Conservation (phyloP, 2,329 filamentous ascomycete genomes). For the Diaporthe citriasiana region DNA sequence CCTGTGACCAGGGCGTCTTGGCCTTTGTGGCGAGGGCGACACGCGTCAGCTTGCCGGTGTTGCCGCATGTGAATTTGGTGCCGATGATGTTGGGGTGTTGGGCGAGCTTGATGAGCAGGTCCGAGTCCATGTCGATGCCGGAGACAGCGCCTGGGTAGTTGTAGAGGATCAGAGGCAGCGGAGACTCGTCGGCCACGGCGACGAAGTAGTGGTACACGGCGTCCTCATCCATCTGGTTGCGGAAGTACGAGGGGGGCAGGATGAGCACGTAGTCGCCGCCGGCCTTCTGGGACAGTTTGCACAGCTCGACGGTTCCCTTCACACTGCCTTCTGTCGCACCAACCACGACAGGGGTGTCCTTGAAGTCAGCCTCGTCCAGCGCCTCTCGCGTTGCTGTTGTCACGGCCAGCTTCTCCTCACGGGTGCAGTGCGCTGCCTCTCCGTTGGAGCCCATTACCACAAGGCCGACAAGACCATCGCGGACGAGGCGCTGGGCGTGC, state of each 20-base stretch:
- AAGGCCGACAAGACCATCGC: constrained; percentile 83
- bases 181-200: constrained; percentile 80
- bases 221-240: constrained; percentile 80
- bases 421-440: constrained; percentile 87
- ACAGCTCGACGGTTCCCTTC: constrained; percentile 82
- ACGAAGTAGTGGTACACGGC: constrained; percentile 81
- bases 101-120: constrained; percentile 84
- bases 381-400: constrained; percentile 85
- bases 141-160: constrained; percentile 92
- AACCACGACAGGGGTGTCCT: constrained; percentile 82
- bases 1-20: constrained; percentile 72
- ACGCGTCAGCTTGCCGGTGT: constrained; percentile 89
- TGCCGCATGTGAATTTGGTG: constrained; percentile 93
- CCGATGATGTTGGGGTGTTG: constrained; percentile 87
- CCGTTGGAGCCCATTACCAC: constrained; percentile 93
- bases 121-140: constrained; percentile 91
- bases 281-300: constrained; percentile 74
- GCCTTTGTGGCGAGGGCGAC: constrained; percentile 81
- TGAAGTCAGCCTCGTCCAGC: constrained; percentile 84
- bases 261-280: constrained; percentile 86
- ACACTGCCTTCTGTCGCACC: constrained; percentile 87
- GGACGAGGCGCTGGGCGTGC: constrained; percentile 83
- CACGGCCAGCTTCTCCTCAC: constrained; percentile 81
- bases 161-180: constrained; percentile 86
- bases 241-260: constrained; percentile 88